Percentiles rank a stretch among this genome's conserved stretches.
Evolutionary conservation across 1,284 basidiomycete species (phyloP).

Genomic region (Bjerkandera adusta): DNA sequence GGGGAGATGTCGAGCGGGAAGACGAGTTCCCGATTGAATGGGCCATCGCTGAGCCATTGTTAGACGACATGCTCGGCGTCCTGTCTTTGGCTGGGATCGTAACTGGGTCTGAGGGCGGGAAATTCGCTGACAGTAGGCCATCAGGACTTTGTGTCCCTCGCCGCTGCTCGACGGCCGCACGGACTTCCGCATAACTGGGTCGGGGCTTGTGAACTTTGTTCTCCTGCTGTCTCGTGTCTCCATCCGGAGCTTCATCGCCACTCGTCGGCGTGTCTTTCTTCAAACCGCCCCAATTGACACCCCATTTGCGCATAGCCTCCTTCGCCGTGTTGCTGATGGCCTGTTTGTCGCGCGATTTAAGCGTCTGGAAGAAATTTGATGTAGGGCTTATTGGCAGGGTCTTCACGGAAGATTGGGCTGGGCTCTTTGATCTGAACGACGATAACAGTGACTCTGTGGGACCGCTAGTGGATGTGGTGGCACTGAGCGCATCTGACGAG

Average conservation of each 20-base stretch:
- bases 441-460: constrained; percentile 22
- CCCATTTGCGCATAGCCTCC: constrained; percentile 87
- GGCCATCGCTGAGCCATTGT: background rate
- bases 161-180: constrained; percentile 65
- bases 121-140: constrained; percentile 29
- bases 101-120: constrained; percentile 29
- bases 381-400: constrained; percentile 21
- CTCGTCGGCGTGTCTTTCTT: constrained; percentile 54
- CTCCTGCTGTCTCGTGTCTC: constrained; percentile 34
- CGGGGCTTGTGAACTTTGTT: constrained; percentile 40
- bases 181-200: constrained; percentile 67
- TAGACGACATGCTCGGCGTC: constrained; percentile 28
- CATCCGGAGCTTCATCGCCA: constrained; percentile 40
- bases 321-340: constrained; percentile 78
- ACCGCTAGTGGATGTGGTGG: constrained; percentile 22
- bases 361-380: constrained; percentile 66
- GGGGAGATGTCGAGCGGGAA: constrained; percentile 28
- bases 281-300: constrained; percentile 70
- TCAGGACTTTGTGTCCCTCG: constrained; percentile 35
- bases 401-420: constrained; percentile 16
- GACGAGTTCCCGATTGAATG: constrained; percentile 11
- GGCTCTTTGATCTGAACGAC: constrained; percentile 23
- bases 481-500: constrained; percentile 15
- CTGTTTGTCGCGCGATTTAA: constrained; percentile 83
- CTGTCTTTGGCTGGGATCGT: constrained; percentile 31